Percentiles rank a stretch among this genome's conserved stretches.
Conservation (phyloP, 208 protist species). For the Trypanosomatidae sp. region DNA sequence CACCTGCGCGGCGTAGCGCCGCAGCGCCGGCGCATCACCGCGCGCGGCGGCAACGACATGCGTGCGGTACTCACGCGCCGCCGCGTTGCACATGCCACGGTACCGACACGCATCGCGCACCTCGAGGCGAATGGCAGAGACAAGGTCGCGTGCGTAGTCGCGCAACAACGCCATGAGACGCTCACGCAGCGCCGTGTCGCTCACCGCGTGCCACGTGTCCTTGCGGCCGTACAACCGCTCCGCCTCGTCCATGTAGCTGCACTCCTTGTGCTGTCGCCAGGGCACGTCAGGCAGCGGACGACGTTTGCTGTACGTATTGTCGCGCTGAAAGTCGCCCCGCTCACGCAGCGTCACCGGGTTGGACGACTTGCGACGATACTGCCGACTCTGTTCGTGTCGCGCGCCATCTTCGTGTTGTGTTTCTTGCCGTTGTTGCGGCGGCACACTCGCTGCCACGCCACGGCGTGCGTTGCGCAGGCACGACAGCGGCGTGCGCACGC, state of each 20-base stretch:
- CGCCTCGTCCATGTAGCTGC: constrained; percentile 82
- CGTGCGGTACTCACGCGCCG: constrained; percentile 47
- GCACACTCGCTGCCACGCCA: too few relatives aligned
- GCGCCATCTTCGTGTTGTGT: too few relatives aligned
- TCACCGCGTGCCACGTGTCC: constrained; percentile 53
- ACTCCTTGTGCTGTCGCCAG: constrained; percentile 51
- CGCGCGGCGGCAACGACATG: constrained; percentile 39
- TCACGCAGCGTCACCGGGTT: constrained; percentile 60
- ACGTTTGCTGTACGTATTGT: constrained; percentile 53
- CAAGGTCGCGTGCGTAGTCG: constrained; percentile 67
- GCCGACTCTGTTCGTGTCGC: too few relatives aligned
- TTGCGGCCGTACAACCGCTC: constrained; percentile 82
- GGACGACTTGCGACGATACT: too few relatives aligned
- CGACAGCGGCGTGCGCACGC: too few relatives aligned
- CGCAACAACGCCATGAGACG: constrained; percentile 64
- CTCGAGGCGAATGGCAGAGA: constrained; percentile 44
- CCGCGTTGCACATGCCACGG: constrained; percentile 24
- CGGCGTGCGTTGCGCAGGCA: too few relatives aligned
- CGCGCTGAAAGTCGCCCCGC: constrained; percentile 55
- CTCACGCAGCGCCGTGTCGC: constrained; percentile 47
- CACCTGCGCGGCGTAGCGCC: constrained; percentile 22
- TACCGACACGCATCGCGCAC: constrained; percentile 50
- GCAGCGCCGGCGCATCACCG: constrained; percentile 16
- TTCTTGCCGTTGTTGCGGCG: too few relatives aligned
- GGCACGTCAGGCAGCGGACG: constrained; percentile 57